These are phyloP conservation scores for Blastomyces percursus DNA, from an alignment of 2,329 filamentous ascomycete species.

Conservation along the genomic window DNA sequence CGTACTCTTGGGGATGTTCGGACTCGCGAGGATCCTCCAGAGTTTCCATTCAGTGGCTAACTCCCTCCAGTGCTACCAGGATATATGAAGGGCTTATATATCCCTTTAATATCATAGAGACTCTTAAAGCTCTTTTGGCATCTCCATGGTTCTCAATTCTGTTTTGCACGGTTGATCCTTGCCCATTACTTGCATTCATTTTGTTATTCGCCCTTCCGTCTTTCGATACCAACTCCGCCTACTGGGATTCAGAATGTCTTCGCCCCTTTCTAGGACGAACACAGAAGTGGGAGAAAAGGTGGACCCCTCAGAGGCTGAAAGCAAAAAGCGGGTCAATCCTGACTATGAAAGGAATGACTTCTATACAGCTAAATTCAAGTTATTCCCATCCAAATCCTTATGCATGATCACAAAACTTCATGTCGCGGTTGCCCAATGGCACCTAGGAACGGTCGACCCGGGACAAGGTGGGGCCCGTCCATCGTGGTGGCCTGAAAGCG, in stretches of 20 bases:
- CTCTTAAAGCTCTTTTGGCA: no score
- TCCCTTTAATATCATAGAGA: neutral
- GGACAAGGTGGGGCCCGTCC: no score
- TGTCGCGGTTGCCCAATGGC: no score
- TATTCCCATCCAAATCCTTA: no score
- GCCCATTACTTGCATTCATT: neutral
- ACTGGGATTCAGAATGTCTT: neutral
- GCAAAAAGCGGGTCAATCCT: no score
- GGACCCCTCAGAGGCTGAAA: neutral
- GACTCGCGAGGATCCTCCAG: neutral
- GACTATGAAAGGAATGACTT: no score
- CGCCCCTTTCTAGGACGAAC: no score
- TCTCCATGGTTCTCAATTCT: neutral
- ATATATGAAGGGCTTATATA: neutral
- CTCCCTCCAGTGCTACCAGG: neutral
- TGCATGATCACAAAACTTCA: no score
- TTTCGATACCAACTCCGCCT: neutral
- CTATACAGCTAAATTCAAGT: no score
- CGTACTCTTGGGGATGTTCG: neutral
- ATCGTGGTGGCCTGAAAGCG: no score
- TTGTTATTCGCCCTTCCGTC: neutral
- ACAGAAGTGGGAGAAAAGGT: no score
- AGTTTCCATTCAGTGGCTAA: neutral
- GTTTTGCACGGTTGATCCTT: neutral
- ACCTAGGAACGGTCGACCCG: no score